Evolutionary conservation across 2,329 filamentous ascomycete genomes (phyloP).

Genomic region (Talaromyces sp.): DNA sequence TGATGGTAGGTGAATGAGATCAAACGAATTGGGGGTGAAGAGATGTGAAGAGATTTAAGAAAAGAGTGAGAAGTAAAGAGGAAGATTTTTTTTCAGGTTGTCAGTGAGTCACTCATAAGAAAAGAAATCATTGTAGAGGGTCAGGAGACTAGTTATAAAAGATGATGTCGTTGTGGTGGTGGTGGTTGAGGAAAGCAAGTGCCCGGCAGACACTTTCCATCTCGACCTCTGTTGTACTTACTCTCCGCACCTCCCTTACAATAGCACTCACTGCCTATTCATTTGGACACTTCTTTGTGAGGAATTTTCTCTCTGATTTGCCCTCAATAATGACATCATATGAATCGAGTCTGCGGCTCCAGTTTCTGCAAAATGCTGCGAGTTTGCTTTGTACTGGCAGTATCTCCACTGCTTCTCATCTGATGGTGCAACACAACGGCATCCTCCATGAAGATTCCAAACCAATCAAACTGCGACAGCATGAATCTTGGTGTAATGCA

Average conservation of each 20-base stretch:
- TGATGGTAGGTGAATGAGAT: background rate
- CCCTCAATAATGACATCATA: conserved; percentile 22
- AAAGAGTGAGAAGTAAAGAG: background rate
- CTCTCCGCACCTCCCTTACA: background rate
- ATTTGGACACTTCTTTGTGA: background rate
- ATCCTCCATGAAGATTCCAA: conserved; percentile 35
- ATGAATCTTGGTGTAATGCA: conserved; percentile 36
- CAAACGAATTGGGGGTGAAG: background rate
- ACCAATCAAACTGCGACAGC: conserved; percentile 31
- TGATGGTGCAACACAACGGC: conserved; percentile 37
- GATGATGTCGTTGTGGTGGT: background rate
- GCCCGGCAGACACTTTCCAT: conserved; percentile 4
- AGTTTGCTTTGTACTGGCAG: conserved; percentile 30
- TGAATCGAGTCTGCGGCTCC: conserved; percentile 27
- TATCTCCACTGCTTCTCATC: conserved; percentile 42
- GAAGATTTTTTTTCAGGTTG: background rate
- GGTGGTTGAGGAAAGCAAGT: background rate
- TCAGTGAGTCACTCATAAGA: background rate
- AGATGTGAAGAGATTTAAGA: background rate
- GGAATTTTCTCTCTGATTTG: background rate
- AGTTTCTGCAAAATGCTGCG: conserved; percentile 39
- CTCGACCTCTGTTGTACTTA: background rate
- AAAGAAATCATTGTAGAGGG: background rate
- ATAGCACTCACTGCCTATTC: background rate
- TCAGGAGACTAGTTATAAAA: background rate